These are phyloP conservation scores for Besnoitia besnoiti DNA, from an alignment of 169 alveolate species.

Conservation along the genomic window DNA sequence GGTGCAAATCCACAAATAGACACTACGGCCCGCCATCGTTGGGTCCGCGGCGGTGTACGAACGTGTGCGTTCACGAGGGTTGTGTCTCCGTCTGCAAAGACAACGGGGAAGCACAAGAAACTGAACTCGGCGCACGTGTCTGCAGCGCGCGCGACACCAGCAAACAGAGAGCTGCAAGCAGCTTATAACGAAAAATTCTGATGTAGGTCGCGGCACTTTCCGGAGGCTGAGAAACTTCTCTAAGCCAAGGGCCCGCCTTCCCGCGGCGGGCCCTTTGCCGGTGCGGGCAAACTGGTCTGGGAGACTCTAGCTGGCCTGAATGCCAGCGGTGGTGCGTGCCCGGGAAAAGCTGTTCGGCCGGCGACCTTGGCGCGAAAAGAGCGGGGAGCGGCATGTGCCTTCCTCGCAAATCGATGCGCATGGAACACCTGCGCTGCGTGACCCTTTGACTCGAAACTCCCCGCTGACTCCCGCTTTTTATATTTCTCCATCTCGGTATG, in stretches of 20 bases:
- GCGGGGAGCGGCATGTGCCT: constrained; percentile 11
- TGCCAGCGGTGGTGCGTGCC: neutral
- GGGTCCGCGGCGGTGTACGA: neutral
- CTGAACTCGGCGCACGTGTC: neutral
- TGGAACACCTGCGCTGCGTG: neutral
- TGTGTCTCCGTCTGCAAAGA: neutral
- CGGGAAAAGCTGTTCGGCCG: neutral
- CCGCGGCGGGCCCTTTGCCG: neutral
- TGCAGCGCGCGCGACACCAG: neutral
- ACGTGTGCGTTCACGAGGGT: neutral
- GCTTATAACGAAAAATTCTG: neutral
- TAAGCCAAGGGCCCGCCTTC: neutral
- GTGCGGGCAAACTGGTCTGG: too few relatives aligned
- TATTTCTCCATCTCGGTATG: neutral
- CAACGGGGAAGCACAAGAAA: neutral
- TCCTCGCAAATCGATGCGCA: neutral
- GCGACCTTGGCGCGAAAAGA: neutral
- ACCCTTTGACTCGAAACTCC: neutral
- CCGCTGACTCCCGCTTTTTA: neutral
- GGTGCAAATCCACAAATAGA: neutral
- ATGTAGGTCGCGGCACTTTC: too few relatives aligned
- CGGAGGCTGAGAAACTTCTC: too few relatives aligned
- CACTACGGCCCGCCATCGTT: neutral
- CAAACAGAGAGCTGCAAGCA: neutral
- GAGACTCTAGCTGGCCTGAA: too few relatives aligned